Base-by-base conservation (phyloP, 164 flowering plant genomes). In the Aristolochia contorta region DNA sequence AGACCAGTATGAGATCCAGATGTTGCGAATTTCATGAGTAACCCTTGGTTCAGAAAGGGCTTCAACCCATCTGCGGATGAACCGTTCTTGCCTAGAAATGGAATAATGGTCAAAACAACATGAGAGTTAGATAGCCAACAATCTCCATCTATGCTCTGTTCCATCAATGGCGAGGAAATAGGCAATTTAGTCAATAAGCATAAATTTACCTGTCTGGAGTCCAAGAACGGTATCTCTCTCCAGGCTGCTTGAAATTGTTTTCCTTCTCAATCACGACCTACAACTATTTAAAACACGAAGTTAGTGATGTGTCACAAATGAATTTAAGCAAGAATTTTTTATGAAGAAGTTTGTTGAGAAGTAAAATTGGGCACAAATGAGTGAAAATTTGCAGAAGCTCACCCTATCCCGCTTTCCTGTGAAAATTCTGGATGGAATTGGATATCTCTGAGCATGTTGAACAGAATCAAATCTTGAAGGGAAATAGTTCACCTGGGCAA, bases 161-260 rank as follows among this genome's bases (percentile, higher is more conserved):
- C 20, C 27, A 37, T 8, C 43, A 7, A 37, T 6, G 43, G 16
- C n/a, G n/a, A 23, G 23, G 30, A 27, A 27, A 27, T 5, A 27
- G 30, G 30, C 30, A 27, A 27, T 27, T 1, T 1, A n/a, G 13
- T 12, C 2, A 20, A 12, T 16, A 14, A 22, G 49, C 23, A 16
- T 23, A 21, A 5, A 30, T 10, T 32, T 74, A 89, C 97, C 97
- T 91, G 77, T 80, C 97, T 43, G 89, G 83, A 16, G 79, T 66
- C 62, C 66, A 85, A 33, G 96, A 85, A 56, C 93, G 77, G 84
- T 88, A 94, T 78, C 97, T 82, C 73, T 94, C 93, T 59, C 99
- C 99, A 27, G 97, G 97, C 72, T 94, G 87, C 79, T 86, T 85
- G 81, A 94, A 94, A 77, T 94, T 84, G 84, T 91, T 94, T 76